Percentiles rank a stretch among this genome's conserved stretches.
These are phyloP conservation scores for Macrolepiota albuminosa DNA, from an alignment of 768 basidiomycete species.

Conservation along the genomic window DNA sequence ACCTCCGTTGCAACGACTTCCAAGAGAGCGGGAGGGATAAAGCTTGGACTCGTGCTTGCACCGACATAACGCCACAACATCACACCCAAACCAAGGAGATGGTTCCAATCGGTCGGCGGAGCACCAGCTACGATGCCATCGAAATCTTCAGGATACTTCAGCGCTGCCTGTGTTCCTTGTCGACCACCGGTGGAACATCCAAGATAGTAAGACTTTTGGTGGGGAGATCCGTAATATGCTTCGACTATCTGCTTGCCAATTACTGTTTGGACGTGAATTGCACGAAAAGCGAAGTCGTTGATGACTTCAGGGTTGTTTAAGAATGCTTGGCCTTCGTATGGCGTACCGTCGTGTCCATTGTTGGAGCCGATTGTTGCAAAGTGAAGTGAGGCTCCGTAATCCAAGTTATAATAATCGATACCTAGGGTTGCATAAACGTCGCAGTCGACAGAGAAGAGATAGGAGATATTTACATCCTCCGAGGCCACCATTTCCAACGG, in stretches of 20 bases:
- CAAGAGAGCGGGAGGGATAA: not conserved
- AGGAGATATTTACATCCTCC: slow-evolving; percentile 3
- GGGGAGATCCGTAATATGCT: slow-evolving; percentile 6
- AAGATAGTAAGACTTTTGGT: slow-evolving; percentile 10
- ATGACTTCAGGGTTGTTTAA: slow-evolving; percentile 11
- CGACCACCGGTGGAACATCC: slow-evolving; percentile 11
- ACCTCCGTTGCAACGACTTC: not conserved
- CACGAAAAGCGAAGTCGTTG: slow-evolving; percentile 11
- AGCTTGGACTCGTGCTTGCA: not conserved
- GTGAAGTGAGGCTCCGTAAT: slow-evolving; percentile 9
- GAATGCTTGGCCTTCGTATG: not conserved
- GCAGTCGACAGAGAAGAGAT: not conserved
- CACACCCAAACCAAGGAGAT: not conserved
- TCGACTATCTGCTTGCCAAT: slow-evolving; percentile 11
- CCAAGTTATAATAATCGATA: slow-evolving; percentile 3
- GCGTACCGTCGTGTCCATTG: slow-evolving; percentile 8
- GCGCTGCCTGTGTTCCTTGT: slow-evolving; percentile 9
- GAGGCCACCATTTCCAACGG: slow-evolving; percentile 7
- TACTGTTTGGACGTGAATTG: slow-evolving; percentile 11
- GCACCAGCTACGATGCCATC: not conserved
- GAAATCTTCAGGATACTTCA: not conserved
- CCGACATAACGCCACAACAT: slow-evolving; percentile 5
- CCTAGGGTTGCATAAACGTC: not conserved
- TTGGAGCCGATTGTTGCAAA: slow-evolving; percentile 11
- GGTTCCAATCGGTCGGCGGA: not conserved